Conservation (phyloP, 805 yeast genomes). For the Monosporozyma solicola region DNA sequence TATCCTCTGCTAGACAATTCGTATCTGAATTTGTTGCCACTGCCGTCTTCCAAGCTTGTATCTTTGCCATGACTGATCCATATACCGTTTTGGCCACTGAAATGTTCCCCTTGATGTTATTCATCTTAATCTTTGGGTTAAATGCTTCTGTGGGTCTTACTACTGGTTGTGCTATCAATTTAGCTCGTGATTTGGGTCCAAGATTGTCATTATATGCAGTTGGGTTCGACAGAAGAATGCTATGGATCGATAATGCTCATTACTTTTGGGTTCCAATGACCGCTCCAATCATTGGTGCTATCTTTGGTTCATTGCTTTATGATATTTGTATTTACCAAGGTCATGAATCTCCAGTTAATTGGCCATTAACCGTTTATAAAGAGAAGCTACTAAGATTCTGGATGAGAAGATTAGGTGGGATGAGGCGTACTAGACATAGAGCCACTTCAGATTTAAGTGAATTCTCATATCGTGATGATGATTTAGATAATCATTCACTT, state of each 20-base stretch:
- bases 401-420: constrained; percentile 28
- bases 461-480: constrained; percentile 21
- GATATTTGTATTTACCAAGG: constrained; percentile 45
- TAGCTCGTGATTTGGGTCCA: constrained; percentile 50
- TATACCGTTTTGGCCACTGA: constrained; percentile 39
- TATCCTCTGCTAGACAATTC: constrained; percentile 37
- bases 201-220: constrained; percentile 40
- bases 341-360: constrained; percentile 43
- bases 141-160: constrained; percentile 43
- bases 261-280: constrained; percentile 48
- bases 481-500: constrained; percentile 4
- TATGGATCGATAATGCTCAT: constrained; percentile 33
- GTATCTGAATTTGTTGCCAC: constrained; percentile 40
- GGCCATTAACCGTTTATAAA: constrained; percentile 26
- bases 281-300: constrained; percentile 41
- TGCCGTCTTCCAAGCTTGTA: constrained; percentile 37
- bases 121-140: constrained; percentile 36
- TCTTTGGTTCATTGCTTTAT: constrained; percentile 42
- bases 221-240: constrained; percentile 37
- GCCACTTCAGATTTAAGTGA: constrained; percentile 23
- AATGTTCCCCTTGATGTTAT: constrained; percentile 40
- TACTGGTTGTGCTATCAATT: constrained; percentile 48
- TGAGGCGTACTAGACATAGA: constrained; percentile 19
- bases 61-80: constrained; percentile 45
- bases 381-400: constrained; percentile 15